Percentiles rank a stretch among this genome's conserved stretches.
Evolutionary conservation across 345 rosid genomes (phyloP).

Genomic region (Aethionema arabicum): DNA sequence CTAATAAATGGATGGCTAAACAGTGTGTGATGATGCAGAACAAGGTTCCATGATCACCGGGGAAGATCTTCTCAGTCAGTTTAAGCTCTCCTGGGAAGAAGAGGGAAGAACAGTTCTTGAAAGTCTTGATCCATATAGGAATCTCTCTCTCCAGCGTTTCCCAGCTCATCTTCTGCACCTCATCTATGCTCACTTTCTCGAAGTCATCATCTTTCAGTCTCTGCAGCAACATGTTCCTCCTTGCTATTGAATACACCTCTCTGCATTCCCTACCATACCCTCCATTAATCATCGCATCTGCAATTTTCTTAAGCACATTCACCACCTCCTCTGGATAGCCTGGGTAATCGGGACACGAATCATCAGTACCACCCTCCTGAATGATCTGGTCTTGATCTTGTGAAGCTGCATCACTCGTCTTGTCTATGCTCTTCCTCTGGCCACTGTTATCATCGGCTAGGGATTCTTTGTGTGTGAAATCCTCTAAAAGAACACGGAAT

Average conservation of each 20-base stretch:
- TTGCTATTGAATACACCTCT: slow-evolving; percentile 52
- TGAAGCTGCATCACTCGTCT: slow-evolving; percentile 30
- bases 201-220: slow-evolving; percentile 54
- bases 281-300: slow-evolving; percentile 56
- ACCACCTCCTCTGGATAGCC: slow-evolving; percentile 50
- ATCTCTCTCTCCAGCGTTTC: slow-evolving; percentile 73
- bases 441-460: slow-evolving; percentile 22
- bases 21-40: slow-evolving; percentile 53
- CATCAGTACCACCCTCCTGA: slow-evolving; percentile 21
- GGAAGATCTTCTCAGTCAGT: slow-evolving; percentile 52
- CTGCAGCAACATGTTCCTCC: slow-evolving; percentile 60
- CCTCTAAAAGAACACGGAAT: slow-evolving; percentile 56
- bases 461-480: slow-evolving; percentile 28
- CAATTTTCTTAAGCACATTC: slow-evolving; percentile 49
- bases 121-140: slow-evolving; percentile 60
- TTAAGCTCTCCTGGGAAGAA: slow-evolving; percentile 59
- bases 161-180: slow-evolving; percentile 78
- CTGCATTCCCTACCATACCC: slow-evolving; percentile 73
- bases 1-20: slow-evolving; percentile 62
- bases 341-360: slow-evolving; percentile 19
- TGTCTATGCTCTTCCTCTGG: slow-evolving; percentile 33
- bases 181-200: slow-evolving; percentile 79
- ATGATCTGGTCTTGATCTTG: slow-evolving; percentile 17
- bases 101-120: slow-evolving; percentile 50
- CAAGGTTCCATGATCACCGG: slow-evolving; percentile 40